phyloP scores from a whole-genome alignment of 129 eudicot genomes.

The Heracleum sosnowskyi region DNA sequence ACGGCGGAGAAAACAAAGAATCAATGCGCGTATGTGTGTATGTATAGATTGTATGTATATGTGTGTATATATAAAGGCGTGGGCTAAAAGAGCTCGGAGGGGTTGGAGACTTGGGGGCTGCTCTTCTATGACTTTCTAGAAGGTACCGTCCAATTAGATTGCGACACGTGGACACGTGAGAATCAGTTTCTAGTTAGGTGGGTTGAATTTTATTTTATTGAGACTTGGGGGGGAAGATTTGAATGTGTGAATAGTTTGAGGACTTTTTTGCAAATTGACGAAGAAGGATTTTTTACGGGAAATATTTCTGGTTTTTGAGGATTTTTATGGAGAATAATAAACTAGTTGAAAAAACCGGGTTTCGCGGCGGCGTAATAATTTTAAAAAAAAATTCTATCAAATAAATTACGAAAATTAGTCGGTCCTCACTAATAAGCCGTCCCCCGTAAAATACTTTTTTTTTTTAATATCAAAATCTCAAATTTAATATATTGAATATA shows the following conservation, averaged over 20 bases:
- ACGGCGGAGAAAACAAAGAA: neutral
- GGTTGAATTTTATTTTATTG: neutral
- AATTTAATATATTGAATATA: too few relatives aligned
- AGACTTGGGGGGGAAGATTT: neutral
- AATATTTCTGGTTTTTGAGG: too few relatives aligned
- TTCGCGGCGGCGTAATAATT: too few relatives aligned
- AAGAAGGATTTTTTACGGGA: neutral
- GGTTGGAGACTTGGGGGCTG: neutral
- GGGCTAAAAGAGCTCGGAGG: neutral
- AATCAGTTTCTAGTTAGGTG: neutral
- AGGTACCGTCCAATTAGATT: conserved; percentile 13
- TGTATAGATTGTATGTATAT: neutral
- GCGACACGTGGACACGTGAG: conserved; percentile 4
- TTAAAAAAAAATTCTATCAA: too few relatives aligned
- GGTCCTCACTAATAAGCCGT: too few relatives aligned
- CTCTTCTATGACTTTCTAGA: conserved; percentile 16
- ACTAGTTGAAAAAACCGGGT: too few relatives aligned
- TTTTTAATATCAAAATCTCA: too few relatives aligned
- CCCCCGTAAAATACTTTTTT: too few relatives aligned
- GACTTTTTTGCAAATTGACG: neutral
- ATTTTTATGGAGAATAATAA: too few relatives aligned
- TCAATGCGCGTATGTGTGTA: neutral
- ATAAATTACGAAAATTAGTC: too few relatives aligned
- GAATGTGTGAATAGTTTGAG: neutral
- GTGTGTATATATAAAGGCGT: neutral